Percentiles rank a stretch among this genome's conserved stretches.
phyloP scores from a whole-genome alignment of 345 rosid genomes.

The Lenwebbia sp. region DNA sequence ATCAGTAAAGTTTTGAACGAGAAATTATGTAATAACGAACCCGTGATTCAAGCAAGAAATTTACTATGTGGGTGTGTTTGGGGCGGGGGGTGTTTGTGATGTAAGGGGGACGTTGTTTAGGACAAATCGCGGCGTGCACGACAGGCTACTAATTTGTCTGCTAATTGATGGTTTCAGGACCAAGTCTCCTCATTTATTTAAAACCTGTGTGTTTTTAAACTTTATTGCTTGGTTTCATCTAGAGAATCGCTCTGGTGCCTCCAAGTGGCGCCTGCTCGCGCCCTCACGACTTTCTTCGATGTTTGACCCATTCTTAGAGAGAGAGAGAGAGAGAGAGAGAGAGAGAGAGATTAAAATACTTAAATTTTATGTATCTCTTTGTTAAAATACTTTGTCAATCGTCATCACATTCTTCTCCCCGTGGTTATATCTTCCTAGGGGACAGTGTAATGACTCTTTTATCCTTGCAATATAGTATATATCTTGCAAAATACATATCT shows the following conservation, averaged over 20 bases:
- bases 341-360: not conserved
- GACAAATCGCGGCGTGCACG: not conserved
- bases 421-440: not conserved
- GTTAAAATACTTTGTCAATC: not conserved
- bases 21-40: too few species aligned
- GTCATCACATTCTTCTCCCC: not conserved
- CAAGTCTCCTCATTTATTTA: not conserved
- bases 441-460: not conserved
- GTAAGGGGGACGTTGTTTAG: not conserved
- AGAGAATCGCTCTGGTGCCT: slow-evolving; percentile 10
- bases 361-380: not conserved
- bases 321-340: not conserved
- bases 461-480: not conserved
- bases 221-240: slow-evolving; percentile 16
- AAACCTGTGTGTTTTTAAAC: not conserved
- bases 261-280: slow-evolving; percentile 30
- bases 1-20: too few species aligned
- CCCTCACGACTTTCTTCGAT: not conserved
- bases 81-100: too few species aligned
- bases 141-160: not conserved
- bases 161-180: not conserved
- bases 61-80: not conserved
- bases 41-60: not conserved
- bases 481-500: too few species aligned
- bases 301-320: slow-evolving; percentile 17